A percentile compares a stretch with the other conserved stretches of the same genome.
These are phyloP conservation scores for Psilocybe tampanensis DNA, from an alignment of 768 basidiomycete species.

Conservation along the genomic window DNA sequence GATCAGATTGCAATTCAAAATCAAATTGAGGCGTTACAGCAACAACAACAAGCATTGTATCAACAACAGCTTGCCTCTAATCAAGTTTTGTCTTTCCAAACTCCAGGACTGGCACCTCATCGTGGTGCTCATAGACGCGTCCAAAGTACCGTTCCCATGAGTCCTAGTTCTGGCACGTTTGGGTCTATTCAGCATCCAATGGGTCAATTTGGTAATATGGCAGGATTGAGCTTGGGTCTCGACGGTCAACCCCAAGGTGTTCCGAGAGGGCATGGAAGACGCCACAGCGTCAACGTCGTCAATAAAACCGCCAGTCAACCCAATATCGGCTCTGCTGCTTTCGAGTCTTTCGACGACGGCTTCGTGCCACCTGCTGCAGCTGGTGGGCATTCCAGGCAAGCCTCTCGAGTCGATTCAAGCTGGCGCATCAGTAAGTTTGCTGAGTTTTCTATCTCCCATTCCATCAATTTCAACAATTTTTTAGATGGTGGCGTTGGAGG, in stretches of 20 bases:
- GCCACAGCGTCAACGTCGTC: constrained; percentile 91
- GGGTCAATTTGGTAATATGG: constrained; percentile 65
- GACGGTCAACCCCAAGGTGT: constrained; percentile 68
- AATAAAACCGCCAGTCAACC: constrained; percentile 66
- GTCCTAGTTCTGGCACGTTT: constrained; percentile 47
- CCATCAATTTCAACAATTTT: constrained; percentile 8
- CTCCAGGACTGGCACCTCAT: constrained; percentile 69
- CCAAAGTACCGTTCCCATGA: constrained; percentile 79
- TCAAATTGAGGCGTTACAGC: constrained; percentile 88
- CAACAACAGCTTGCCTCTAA: constrained; percentile 91
- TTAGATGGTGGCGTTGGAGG: constrained; percentile 78
- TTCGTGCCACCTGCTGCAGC: constrained; percentile 62
- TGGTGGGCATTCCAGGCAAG: constrained; percentile 74
- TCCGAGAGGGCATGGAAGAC: constrained; percentile 83
- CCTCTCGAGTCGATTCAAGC: constrained; percentile 77
- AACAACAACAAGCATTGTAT: constrained; percentile 88
- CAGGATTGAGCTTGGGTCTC: constrained; percentile 54
- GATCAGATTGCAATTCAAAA: constrained; percentile 84
- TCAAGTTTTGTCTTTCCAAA: constrained; percentile 79
- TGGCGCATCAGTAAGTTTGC: constrained; percentile 84
- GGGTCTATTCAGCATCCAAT: constrained; percentile 56
- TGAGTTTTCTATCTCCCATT: neutral
- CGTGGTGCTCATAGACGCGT: constrained; percentile 76
- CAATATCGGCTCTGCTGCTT: constrained; percentile 43
- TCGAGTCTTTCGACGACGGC: constrained; percentile 81